Base-by-base conservation (phyloP, 129 eudicot genomes). In the Gnaphalium uliginosum region DNA sequence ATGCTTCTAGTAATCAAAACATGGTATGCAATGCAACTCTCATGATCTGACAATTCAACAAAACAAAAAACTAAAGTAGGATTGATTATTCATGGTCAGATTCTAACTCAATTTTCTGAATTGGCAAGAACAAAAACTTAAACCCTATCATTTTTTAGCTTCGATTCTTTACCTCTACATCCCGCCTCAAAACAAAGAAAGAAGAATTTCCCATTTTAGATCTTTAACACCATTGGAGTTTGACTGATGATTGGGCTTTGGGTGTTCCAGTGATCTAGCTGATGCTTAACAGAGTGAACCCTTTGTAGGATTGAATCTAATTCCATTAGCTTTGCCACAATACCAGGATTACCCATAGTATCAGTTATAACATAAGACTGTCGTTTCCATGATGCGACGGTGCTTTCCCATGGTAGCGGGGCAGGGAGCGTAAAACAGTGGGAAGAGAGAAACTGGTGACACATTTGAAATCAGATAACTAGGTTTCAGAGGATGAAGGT, bases 321-420 rank as follows among this genome's bases (percentile, higher is more conserved):
- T 10, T 95, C 97, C 92, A 91, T 91, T 48, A 91, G 83, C 80
- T 78, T 91, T 4, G 92, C 97, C 41, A 91, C 90, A 13, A 88
- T 8, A 41, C 87, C 87, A 0, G 92, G 90, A 35, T 85, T 79
- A 8, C 59, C 71, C 4, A 11, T 46, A 43, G 75, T 30, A 39
- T 29, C n/a, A n/a, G n/a, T n/a, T n/a, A n/a, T n/a, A 72, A n/a
- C 68, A 29, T 22, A 67, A 61, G 66, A 58, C 79, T 1, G 72
- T 68, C 43, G 39, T 17, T 18, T 72, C 75, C 19, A 65, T 82
- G 56, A 77, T 70, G 35, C 80, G 83, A 66, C 79, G 92, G 82
- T 86, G 77, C 13, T 84, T 71, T 5, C 85, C 61, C 35, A 15
- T 54, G 84, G 61, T 82, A 78, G 80, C 90, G 85, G 24, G 88